Conservation (phyloP, 2,329 filamentous ascomycete species). For the Neofusicoccum sp. region DNA sequence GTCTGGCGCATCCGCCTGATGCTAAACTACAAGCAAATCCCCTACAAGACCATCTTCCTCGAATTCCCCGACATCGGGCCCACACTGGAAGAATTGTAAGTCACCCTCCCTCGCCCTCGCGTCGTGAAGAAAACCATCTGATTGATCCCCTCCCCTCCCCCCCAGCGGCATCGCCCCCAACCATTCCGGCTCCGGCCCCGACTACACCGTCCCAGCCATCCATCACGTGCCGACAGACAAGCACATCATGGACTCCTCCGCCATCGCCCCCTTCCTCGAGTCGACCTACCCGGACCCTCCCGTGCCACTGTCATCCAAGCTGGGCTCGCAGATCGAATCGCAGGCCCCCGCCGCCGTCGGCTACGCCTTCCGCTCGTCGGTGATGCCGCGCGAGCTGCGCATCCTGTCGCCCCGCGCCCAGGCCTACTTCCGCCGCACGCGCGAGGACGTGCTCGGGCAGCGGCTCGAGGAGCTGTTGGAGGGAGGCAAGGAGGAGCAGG, state of each 20-base stretch:
- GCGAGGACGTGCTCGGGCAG: slow-evolving; percentile 40
- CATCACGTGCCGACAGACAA: slow-evolving; percentile 44
- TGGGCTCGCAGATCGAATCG: slow-evolving; percentile 40
- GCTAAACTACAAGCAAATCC: slow-evolving; percentile 48
- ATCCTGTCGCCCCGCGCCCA: slow-evolving; percentile 42
- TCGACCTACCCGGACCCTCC: slow-evolving; percentile 42
- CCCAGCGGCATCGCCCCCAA: slow-evolving; percentile 30
- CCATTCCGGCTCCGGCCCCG: slow-evolving; percentile 26
- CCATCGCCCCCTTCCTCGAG: slow-evolving; percentile 46
- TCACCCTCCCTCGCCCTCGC: too few relatives aligned
- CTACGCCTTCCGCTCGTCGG: slow-evolving; percentile 34
- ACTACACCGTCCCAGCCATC: slow-evolving; percentile 48
- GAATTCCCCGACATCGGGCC: slow-evolving; percentile 49
- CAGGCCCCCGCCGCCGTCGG: too few relatives aligned
- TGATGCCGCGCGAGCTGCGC: slow-evolving; percentile 42
- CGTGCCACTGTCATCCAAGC: slow-evolving; percentile 39
- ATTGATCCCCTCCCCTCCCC: neutral
- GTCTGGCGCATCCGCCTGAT: slow-evolving; percentile 49
- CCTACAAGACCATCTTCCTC: slow-evolving; percentile 46
- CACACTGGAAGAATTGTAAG: slow-evolving; percentile 45
- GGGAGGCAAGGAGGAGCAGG: slow-evolving; percentile 34
- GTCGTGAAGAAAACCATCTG: too few relatives aligned
- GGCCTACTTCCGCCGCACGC: slow-evolving; percentile 44
- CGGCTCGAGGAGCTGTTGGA: slow-evolving; percentile 40
- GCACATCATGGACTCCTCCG: slow-evolving; percentile 45